Base-by-base conservation (phyloP, 2,329 filamentous ascomycete genomes). In the Stemphylium vesicarium region DNA sequence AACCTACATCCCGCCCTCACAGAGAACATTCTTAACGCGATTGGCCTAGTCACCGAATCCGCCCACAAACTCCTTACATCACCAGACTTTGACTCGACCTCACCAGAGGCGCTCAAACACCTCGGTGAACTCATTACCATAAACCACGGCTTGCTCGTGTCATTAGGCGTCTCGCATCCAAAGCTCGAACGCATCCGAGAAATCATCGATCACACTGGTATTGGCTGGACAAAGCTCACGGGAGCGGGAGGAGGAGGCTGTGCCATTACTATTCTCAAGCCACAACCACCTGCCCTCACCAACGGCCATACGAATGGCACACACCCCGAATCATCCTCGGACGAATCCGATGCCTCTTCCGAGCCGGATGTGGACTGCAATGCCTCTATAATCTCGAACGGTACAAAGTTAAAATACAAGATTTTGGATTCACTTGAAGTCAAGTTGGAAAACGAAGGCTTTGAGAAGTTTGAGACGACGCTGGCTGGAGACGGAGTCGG, bases 171-270 rank as follows among this genome's bases (percentile, higher is more conserved):
- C 24, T 98, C 93, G 2, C 95, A 99, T 75, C 96, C 95, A 0
- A 88, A 92, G 41, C 83, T 99, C 22, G 95, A 99, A 78, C 87
- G 94, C 29, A 88, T 99, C 65, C 87, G 95, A 59, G 94, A 96
- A 77, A 81, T 99, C 38, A 77, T 77, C 43, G 94, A 99, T 64
- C 87, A 95, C 65, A 85, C 92, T 52, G 90, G 89, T 36, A 90
- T 97, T 51, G 95, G 95, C 26, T 99, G 93, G 93, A 97, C 95
- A 11, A 99, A 99, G 75, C 84, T 99, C 53, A 99, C 95, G 0
- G 95, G 95, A 31, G 95, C 95, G 1, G 95, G 95, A 18, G 96
- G 95, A 11, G 96, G 95, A 52, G 95, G 95, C 2, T 98, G 96
- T 76, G 94, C 93, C 3, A 98, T 99, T 64, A 96, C 94, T 0